Evolutionary conservation across 2,329 filamentous ascomycete species (phyloP).

Genomic region (Trichoderma sp.): DNA sequence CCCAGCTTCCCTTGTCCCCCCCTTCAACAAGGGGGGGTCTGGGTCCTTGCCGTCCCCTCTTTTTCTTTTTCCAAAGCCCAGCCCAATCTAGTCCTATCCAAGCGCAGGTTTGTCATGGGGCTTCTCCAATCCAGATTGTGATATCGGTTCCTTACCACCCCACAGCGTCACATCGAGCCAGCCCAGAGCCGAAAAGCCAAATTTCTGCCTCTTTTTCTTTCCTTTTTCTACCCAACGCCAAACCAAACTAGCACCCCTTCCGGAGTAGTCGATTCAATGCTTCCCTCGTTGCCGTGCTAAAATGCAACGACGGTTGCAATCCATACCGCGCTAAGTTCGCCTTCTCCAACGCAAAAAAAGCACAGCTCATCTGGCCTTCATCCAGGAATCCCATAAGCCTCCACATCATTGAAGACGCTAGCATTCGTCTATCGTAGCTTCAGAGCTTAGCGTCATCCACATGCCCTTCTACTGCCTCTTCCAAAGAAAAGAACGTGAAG

Average conservation of each 20-base stretch:
- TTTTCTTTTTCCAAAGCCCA: not conserved
- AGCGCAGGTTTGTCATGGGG: not conserved
- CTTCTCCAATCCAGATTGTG: conserved; percentile 2
- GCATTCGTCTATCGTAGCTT: conserved; percentile 20
- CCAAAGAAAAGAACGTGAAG: not conserved
- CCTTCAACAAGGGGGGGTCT: not conserved
- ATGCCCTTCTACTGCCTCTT: conserved; percentile 10
- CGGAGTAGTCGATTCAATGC: not conserved
- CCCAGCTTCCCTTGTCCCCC: not conserved
- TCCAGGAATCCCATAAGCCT: conserved; percentile 14
- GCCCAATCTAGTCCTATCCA: not conserved
- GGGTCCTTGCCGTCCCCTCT: not conserved
- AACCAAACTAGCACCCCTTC: not conserved
- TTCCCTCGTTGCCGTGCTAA: not conserved
- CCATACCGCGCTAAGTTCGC: not conserved
- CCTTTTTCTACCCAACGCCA: conserved; percentile 2
- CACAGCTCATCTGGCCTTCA: not conserved
- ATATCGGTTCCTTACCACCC: conserved; percentile 3
- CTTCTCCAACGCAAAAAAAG: conserved; percentile 4
- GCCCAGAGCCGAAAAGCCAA: conserved; percentile 17
- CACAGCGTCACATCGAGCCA: conserved; percentile 14
- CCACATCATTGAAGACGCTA: conserved; percentile 2
- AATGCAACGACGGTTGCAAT: not conserved
- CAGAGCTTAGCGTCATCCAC: conserved; percentile 15
- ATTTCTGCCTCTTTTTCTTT: conserved; percentile 2